Base-by-base conservation (phyloP, 352 stramenopile species). In the Phytophthora sojae region DNA sequence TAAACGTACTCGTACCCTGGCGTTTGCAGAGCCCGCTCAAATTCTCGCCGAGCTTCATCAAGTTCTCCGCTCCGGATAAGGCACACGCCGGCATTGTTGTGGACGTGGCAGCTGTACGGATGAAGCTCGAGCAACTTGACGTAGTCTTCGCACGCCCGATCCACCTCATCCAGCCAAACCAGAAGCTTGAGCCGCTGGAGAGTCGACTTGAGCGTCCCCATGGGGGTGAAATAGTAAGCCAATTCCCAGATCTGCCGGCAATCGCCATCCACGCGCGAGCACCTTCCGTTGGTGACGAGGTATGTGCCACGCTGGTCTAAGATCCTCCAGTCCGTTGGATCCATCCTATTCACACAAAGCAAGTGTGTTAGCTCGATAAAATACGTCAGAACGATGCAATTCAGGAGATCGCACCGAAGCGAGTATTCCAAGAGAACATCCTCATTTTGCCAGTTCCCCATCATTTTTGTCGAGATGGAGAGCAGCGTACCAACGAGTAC, bases 261-360 rank as follows among this genome's bases (percentile, higher is more conserved):
- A 7, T 52, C 44, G n/a, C 67, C 23, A 26, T 69, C 32, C 14
- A 73, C 52, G 0, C 26, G 61, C 23, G 8, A 37, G 47, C 70
- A 71, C 17, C 52, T 52, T 17, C 56, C 59, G 32, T 21, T 52
- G 3, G 8, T 56, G 8, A 68, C 21, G 8, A 74, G 57, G 54
- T 71, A 58, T 8, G n/a, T 30, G 1, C 58, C 67, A 3, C 69
- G 64, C n/a, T 69, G 67, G 23, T 89, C 77, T 39, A 89, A 57
- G n/a, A 81, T 64, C 12, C 82, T 77, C 83, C 83, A 91, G 57
- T 90, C 83, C 14, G 77, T 71, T 3, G 78, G 80, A 44, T 91
- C 83, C 61, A 79, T 66, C 14, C 78, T 84, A 60, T 12, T 35
- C 39, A 62, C 21, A 9, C 39, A 4, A 56, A 71, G 26, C 42